Conservation (phyloP, 2,329 filamentous ascomycete genomes). For the Phoma sp. region DNA sequence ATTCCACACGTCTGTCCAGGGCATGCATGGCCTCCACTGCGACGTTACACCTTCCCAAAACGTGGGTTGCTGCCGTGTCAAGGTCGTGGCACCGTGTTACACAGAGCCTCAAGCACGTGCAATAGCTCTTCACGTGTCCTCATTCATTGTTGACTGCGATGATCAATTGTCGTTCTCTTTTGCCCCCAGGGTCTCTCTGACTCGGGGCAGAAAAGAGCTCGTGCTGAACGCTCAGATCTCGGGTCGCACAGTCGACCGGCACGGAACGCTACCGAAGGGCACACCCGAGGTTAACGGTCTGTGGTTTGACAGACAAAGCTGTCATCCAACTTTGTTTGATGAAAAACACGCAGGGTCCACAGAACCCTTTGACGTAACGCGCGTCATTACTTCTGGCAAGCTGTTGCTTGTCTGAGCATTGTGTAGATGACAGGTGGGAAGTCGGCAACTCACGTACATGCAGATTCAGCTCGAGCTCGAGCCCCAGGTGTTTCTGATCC, state of each 20-base stretch:
- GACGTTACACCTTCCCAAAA: constrained; percentile 14
- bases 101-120: constrained; percentile 17
- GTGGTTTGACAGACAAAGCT: constrained; percentile 14
- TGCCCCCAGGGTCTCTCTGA: constrained; percentile 19
- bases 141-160: constrained; percentile 1
- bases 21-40: background rate
- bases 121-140: constrained; percentile 1
- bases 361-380: background rate
- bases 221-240: constrained; percentile 33
- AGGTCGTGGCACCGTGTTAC: background rate
- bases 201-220: constrained; percentile 23
- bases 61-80: background rate
- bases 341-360: constrained; percentile 2
- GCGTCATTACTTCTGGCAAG: background rate
- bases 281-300: constrained; percentile 20
- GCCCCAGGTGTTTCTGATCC: constrained; percentile 17
- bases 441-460: constrained; percentile 7
- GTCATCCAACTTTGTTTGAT: constrained; percentile 11
- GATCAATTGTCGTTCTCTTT: constrained; percentile 9
- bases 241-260: constrained; percentile 28
- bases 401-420: background rate
- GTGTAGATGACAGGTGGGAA: constrained; percentile 7
- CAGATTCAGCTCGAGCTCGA: background rate
- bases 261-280: constrained; percentile 33
- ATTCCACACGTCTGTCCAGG: constrained; percentile 3